Conservation (phyloP, 2,329 filamentous ascomycete species). For the Sporothrix pseudoabietina region DNA sequence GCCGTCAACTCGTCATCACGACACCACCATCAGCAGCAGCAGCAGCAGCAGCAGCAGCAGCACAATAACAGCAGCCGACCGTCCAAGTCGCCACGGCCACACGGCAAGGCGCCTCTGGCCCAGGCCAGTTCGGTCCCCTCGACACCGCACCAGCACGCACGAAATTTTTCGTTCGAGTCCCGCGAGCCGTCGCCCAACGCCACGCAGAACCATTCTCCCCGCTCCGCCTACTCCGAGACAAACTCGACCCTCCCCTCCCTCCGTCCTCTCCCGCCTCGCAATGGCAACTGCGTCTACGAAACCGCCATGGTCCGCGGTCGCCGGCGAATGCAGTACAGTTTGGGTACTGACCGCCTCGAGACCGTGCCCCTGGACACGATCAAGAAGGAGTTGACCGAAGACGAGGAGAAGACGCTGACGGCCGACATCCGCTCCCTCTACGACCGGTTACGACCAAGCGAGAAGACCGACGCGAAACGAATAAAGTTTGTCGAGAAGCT, state of each 20-base stretch:
- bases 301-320: conserved; percentile 79
- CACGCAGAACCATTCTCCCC: conserved; percentile 77
- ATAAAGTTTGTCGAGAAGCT: conserved; percentile 80
- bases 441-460: conserved; percentile 78
- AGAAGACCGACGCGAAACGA: conserved; percentile 75
- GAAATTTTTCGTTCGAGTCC: conserved; percentile 79
- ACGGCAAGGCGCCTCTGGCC: conserved; percentile 40
- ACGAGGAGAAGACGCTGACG: conserved; percentile 74
- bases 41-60: conserved; percentile 26
- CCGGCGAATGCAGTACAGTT: conserved; percentile 86
- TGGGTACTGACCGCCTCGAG: conserved; percentile 78
- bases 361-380: conserved; percentile 71
- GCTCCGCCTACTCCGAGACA: conserved; percentile 87
- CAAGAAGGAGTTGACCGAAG: conserved; percentile 68
- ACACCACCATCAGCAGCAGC: conserved; percentile 35
- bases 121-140: conserved; percentile 91
- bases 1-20: conserved; percentile 29
- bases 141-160: conserved; percentile 85
- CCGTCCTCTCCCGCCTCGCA: conserved; percentile 61
- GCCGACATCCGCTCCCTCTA: conserved; percentile 86
- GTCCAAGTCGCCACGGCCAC: conserved; percentile 38
- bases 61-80: conserved; percentile 31
- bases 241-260: conserved; percentile 72
- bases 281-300: conserved; percentile 80
- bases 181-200: conserved; percentile 77